Base-by-base conservation (phyloP, 2,329 filamentous ascomycete genomes). In the Alternaria hordeiaustralica region DNA sequence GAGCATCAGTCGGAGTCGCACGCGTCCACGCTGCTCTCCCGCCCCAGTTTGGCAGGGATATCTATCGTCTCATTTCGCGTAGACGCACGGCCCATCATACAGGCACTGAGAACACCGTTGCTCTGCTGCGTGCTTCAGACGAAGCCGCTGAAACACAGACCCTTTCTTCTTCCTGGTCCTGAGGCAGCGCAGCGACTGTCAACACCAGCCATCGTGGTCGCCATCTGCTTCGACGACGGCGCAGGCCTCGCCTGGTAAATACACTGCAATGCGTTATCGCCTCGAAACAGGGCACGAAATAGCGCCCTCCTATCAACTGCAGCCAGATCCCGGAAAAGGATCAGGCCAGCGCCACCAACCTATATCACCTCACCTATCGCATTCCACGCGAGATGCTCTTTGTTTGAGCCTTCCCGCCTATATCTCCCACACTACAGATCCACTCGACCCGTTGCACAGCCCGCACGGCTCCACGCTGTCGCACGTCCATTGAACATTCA, bases 51-150 rank as follows among this genome's bases (percentile, higher is more conserved):
- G 44, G 55, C 60, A 53, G 46, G 60, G 46, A 50, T 56, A 20
- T 28, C 28, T 33, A 57, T 54, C 51, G 50, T 62, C 62, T 64
- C 62, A 64, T 64, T 49, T 64, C 62, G 54, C 49, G 20, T 58
- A 58, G 20, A 8, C 23, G 58, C 61, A 58, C 53, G 58, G 23
- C 57, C 47, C 41, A 63, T 51, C 44, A 46, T 33, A 49, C 50
- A 60, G 49, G 56, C 55, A 57, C 59, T 20, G 15, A 28, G 23
- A 44, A 25, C 15, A 21, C 44, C 23, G 15, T 41, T 23, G 21
- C 43, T 26, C 18, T 26, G 11, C 30, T 18, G 44, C 28, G 23
- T 30, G 57, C 56, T 28, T 47, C 44, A 56, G 60, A 53, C 58
- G 36, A 49, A 4, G 3, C 58, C 50, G 49, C 59, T 65, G 55